phyloP scores from a whole-genome alignment of 2,329 filamentous ascomycete species.

The Botrytis medusae region DNA sequence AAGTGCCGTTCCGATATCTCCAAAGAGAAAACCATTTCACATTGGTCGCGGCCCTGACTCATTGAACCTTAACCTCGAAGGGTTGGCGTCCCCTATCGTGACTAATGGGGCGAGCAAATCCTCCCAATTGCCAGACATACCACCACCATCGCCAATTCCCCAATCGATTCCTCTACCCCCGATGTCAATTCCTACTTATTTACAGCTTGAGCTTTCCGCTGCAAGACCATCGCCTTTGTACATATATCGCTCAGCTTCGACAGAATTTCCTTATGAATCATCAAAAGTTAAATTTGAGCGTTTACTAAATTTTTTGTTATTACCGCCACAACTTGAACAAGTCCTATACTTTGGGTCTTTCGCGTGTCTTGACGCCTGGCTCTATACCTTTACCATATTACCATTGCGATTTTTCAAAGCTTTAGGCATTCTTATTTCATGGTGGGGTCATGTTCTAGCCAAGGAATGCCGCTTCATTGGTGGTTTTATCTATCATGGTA shows the following conservation, averaged over 20 bases:
- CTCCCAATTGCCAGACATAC: constrained; percentile 22
- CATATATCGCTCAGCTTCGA: constrained; percentile 58
- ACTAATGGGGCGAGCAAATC: constrained; percentile 21
- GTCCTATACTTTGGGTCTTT: constrained; percentile 85
- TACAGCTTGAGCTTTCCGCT: constrained; percentile 64
- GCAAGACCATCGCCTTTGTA: constrained; percentile 64
- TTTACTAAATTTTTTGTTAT: constrained; percentile 79
- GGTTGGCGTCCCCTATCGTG: neutral
- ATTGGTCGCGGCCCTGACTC: constrained; percentile 33
- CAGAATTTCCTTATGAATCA: constrained; percentile 79
- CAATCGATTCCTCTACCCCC: constrained; percentile 61
- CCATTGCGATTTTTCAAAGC: constrained; percentile 86
- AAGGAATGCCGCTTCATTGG: constrained; percentile 72
- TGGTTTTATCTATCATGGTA: constrained; percentile 75
- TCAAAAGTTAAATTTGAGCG: constrained; percentile 90
- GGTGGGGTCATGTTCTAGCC: constrained; percentile 71
- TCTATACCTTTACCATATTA: constrained; percentile 94
- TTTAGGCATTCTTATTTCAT: constrained; percentile 70
- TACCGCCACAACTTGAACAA: constrained; percentile 80
- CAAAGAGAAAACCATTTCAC: constrained; percentile 33
- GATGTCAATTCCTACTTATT: constrained; percentile 64
- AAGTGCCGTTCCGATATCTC: constrained; percentile 30
- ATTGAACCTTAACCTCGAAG: constrained; percentile 32
- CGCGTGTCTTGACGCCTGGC: constrained; percentile 92
- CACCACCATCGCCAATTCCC: constrained; percentile 44